Evolutionary conservation across 2,329 filamentous ascomycete species (phyloP).

Genomic region (Fusarium guadeloupense): DNA sequence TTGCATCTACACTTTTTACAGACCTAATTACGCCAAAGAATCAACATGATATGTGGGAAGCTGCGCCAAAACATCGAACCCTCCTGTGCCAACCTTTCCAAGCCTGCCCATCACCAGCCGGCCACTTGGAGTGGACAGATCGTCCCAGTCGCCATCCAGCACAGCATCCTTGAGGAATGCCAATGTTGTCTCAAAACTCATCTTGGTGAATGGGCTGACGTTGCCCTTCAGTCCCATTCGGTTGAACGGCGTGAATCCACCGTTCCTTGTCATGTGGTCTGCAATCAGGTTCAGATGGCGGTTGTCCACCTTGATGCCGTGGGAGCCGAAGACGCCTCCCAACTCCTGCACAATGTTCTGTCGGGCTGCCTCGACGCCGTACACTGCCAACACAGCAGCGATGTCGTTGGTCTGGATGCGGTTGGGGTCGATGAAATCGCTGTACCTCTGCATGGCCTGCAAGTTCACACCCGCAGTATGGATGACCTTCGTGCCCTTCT

Average conservation of each 20-base stretch:
- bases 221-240: constrained; percentile 87
- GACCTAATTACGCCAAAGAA: constrained; percentile 42
- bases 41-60: constrained; percentile 62
- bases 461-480: constrained; percentile 89
- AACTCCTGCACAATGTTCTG: constrained; percentile 88
- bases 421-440: constrained; percentile 86
- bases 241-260: constrained; percentile 90
- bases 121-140: constrained; percentile 83
- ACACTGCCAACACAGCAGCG: constrained; percentile 80
- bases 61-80: constrained; percentile 84
- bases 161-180: constrained; percentile 93
- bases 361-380: constrained; percentile 93
- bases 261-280: constrained; percentile 96
- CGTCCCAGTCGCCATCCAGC: constrained; percentile 88
- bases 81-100: constrained; percentile 86
- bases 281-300: constrained; percentile 95
- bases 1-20: constrained; percentile 33
- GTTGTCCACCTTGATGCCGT: constrained; percentile 92
- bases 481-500: constrained; percentile 68
- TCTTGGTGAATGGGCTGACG: constrained; percentile 94
- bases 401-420: constrained; percentile 93
- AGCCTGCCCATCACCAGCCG: constrained; percentile 88
- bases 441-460: constrained; percentile 87
- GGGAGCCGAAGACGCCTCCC: constrained; percentile 82
- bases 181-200: constrained; percentile 98